Evolutionary conservation across 345 rosid genomes (phyloP).

Genomic region (Cardamine occulta): DNA sequence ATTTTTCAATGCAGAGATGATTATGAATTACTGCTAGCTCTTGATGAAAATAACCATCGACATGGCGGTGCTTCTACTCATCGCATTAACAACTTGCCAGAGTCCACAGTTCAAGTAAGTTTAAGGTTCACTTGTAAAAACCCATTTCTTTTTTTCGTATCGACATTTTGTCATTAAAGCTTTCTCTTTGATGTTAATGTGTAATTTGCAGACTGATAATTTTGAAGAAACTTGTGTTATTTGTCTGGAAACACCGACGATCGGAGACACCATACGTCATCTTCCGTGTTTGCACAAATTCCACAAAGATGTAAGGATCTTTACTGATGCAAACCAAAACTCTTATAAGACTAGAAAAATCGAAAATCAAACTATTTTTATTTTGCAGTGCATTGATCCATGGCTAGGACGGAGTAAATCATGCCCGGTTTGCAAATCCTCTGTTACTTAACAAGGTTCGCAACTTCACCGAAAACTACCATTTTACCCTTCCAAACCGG

Average conservation of each 20-base stretch:
- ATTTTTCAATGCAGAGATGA: constrained; percentile 63
- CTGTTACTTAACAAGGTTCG: constrained; percentile 52
- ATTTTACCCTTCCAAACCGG: constrained; percentile 12
- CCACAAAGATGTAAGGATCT: constrained; percentile 75
- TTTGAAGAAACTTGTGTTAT: constrained; percentile 77
- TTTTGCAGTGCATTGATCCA: constrained; percentile 88
- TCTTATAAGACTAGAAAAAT: neutral
- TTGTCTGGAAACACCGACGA: constrained; percentile 77
- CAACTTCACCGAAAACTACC: neutral
- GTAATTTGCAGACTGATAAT: constrained; percentile 56
- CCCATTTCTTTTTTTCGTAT: neutral
- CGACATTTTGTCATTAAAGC: neutral
- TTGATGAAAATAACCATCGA: constrained; percentile 71
- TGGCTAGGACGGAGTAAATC: constrained; percentile 80
- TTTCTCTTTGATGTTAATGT: constrained; percentile 28
- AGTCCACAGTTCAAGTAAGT: constrained; percentile 69
- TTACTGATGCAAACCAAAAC: constrained; percentile 11
- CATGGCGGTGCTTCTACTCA: constrained; percentile 65
- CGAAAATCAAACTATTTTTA: neutral
- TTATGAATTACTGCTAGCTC: constrained; percentile 89
- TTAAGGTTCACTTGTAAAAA: constrained; percentile 14
- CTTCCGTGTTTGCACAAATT: constrained; percentile 98
- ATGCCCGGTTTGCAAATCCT: constrained; percentile 92
- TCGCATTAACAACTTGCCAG: constrained; percentile 79
- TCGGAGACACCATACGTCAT: constrained; percentile 85